Evolutionary conservation across 495 filamentous ascomycete species (phyloP), one percentile per base, ranked within the genome.

Genomic region (Aspergillus kassunensis): DNA sequence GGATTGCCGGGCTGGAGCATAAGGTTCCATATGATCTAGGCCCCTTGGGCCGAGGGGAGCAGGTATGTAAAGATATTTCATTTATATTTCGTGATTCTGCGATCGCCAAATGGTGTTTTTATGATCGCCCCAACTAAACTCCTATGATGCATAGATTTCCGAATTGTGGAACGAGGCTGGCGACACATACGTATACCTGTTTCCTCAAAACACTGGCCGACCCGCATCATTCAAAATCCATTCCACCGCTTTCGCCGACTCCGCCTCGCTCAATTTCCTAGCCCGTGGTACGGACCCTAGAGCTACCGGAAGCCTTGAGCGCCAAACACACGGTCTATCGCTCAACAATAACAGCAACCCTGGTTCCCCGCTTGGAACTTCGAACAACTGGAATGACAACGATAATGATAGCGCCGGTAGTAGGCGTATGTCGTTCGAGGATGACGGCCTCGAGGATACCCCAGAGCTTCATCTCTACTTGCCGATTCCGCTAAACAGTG

Each of bases 161-260:
- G 95, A 97, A 69, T 67, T 98, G 24, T 97, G 95, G 95, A 85
- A 91, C 56, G 87, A 93, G 30, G 62, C 76, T 35, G 90, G 87
- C 16, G 87, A 92, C 62, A 86, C 89, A n/a, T 82, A 82, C 47
- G 80, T 98, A 21, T 95, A 93, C 60, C 72, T 97, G 7, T 88
- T 88, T 59, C 81, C 90, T 2, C 80, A 80, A 35, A 81, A 74
- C 29, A 79, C 78, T 44, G 79, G 82, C 39, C 78, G 76, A 42
- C 78, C 85, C 0, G 77, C 93, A 8, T 95, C 87, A 8, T 95
- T 96, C 68, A 87, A 81, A 58, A 73, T 95, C 10, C 77, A 86
- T 60, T 87, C 87, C 7, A 80, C 84, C 24, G 69, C 85, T 35
- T 84, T 93, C 49, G 74, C 82, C 44, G 81, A 88, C 34, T 93